Base-by-base conservation (phyloP, 495 filamentous ascomycete species). In the Lophium mytilinum region DNA sequence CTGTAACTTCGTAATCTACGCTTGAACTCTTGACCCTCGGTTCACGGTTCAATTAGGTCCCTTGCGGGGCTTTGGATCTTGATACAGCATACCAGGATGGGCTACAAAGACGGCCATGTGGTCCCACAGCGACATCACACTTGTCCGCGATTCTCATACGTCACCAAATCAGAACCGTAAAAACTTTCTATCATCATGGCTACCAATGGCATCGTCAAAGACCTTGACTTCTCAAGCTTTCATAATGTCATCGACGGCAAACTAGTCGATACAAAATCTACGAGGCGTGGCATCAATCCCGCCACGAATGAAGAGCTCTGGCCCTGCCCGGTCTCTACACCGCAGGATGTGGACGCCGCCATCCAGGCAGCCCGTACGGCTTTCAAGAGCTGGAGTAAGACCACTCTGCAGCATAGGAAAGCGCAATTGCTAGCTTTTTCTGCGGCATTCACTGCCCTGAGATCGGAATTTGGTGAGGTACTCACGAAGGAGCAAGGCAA, bases 401-500 rank as follows among this genome's bases (percentile, higher is more conserved):
- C 45, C 12, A 1, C 45, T 12, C 12, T 21, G 11, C 3, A 49
- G 17, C 18, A 49, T 14, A 12, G 45, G 4, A 49, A 34, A 24
- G 12, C 11, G 24, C 45, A 21, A 6, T 19, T 49, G 24, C 1
- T 49, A 6, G 45, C 45, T 4, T 10, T 49, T 34, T 19, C 18
- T 49, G 45, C 17, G 1, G 45, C 17, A 11, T 49, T 49, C 11
- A 19, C 12, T 3, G 11, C 18, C 4, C 10, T n/a, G 12, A 49
- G 7, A 14, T 19, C 18, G 24, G 17, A 19, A 14, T 49, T 49
- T 34, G 45, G 17, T 11, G 24, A 49, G 10, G 3, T 49, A 6
- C 45, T 49, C 3, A 52, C 50, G 15, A 52, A 40, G 33, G 30
- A 52, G 35, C 50, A 52, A 18, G 50, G 50, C 24, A 52, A 52